Evolutionary conservation across 1,139 yeast species (phyloP).

Genomic region (Geotrichum europaeum): DNA sequence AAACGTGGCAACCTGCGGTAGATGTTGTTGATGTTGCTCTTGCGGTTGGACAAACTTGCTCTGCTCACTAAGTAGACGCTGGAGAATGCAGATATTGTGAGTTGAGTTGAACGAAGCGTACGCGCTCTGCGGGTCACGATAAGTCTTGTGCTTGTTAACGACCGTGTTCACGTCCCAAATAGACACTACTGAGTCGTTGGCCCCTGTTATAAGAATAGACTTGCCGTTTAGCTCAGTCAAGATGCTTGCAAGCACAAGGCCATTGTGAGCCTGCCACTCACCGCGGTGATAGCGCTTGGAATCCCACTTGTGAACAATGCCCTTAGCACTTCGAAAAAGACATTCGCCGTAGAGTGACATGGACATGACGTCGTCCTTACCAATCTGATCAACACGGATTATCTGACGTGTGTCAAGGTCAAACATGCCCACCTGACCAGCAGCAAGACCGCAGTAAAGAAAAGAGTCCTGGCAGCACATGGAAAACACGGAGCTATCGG

Average conservation of each 20-base stretch:
- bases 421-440: slow-evolving; percentile 74
- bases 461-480: slow-evolving; percentile 58
- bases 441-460: slow-evolving; percentile 70
- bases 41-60: too few species aligned
- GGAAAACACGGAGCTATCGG: slow-evolving; percentile 65
- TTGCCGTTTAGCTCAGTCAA: slow-evolving; percentile 21
- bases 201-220: slow-evolving; percentile 46
- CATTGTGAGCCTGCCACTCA: slow-evolving; percentile 35
- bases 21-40: too few species aligned
- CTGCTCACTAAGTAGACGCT: not conserved
- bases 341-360: slow-evolving; percentile 49
- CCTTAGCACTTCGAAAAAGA: slow-evolving; percentile 45
- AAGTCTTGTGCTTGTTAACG: too few species aligned
- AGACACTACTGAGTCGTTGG: slow-evolving; percentile 51
- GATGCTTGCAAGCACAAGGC: slow-evolving; percentile 30
- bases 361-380: slow-evolving; percentile 45
- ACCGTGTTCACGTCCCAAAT: slow-evolving; percentile 46
- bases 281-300: slow-evolving; percentile 26
- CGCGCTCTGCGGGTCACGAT: not conserved
- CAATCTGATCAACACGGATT: slow-evolving; percentile 42
- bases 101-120: slow-evolving; percentile 20
- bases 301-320: slow-evolving; percentile 31
- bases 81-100: slow-evolving; percentile 1
- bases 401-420: slow-evolving; percentile 75
- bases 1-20: slow-evolving; percentile 19